phyloP scores from a whole-genome alignment of 1,284 basidiomycete species.

The Puccinia hordei region DNA sequence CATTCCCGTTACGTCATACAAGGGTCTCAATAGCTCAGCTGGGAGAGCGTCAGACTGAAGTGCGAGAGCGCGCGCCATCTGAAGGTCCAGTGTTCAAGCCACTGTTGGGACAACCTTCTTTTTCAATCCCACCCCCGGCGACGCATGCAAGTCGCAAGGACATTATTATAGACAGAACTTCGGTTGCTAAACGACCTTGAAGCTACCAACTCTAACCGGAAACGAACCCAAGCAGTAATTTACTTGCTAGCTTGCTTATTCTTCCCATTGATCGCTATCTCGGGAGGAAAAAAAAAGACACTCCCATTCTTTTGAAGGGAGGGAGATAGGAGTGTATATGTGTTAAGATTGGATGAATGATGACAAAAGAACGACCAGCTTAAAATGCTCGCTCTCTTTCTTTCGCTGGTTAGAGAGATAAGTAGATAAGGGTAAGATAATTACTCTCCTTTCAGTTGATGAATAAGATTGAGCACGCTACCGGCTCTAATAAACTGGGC shows the following conservation, averaged over 20 bases:
- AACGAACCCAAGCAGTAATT: no score
- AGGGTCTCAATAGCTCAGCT: conserved; percentile 35
- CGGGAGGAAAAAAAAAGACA: no score
- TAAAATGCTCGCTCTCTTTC: no score
- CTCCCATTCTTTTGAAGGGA: no score
- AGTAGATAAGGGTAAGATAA: no score
- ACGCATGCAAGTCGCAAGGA: no score
- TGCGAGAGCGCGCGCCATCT: conserved; percentile 9
- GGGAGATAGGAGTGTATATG: neutral
- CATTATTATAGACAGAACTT: no score
- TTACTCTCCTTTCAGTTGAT: conserved; percentile 27
- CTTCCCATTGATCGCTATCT: no score
- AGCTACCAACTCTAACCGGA: no score
- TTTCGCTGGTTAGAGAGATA: neutral
- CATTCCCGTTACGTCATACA: neutral
- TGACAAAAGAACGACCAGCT: no score
- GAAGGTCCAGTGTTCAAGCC: conserved; percentile 41
- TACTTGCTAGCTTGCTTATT: no score
- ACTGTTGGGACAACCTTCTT: conserved; percentile 36
- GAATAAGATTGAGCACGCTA: conserved; percentile 46
- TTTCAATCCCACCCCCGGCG: neutral
- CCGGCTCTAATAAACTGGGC: conserved; percentile 46
- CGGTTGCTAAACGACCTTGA: no score
- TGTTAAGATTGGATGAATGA: neutral
- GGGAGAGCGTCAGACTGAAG: conserved; percentile 51